Evolutionary conservation across 2,329 filamentous ascomycete species (phyloP).

Genomic region (Arachnomyces sp.): DNA sequence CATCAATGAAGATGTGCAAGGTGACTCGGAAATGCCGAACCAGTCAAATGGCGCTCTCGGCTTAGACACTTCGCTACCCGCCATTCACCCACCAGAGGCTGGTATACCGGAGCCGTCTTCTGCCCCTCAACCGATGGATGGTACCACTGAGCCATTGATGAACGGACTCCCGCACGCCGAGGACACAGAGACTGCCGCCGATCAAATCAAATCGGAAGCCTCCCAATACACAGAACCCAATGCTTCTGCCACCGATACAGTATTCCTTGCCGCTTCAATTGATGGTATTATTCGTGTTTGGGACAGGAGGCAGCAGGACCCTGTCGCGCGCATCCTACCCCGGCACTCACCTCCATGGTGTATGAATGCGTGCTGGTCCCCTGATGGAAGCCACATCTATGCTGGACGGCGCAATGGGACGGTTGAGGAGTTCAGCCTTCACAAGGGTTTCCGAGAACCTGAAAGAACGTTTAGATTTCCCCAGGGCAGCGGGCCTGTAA

Average conservation of each 20-base stretch:
- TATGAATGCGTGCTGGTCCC: constrained; percentile 94
- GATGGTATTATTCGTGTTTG: constrained; percentile 42
- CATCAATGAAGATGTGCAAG: constrained; percentile 38
- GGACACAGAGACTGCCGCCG: constrained; percentile 23
- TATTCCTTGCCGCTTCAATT: constrained; percentile 68
- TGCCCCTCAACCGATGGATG: constrained; percentile 11
- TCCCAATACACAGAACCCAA: constrained; percentile 28
- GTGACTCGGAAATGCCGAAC: constrained; percentile 22
- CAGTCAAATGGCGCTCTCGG: constrained; percentile 15
- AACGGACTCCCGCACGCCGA: constrained; percentile 39
- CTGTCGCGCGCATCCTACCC: constrained; percentile 70
- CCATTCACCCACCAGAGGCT: neutral
- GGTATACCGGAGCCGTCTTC: constrained; percentile 1
- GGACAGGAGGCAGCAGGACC: constrained; percentile 57
- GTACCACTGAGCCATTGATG: constrained; percentile 20
- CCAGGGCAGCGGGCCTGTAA: constrained; percentile 79
- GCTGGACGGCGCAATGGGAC: constrained; percentile 83
- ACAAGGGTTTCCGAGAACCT: constrained; percentile 66
- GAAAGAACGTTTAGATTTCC: constrained; percentile 80
- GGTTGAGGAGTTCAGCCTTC: constrained; percentile 87
- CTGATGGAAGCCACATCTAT: constrained; percentile 91
- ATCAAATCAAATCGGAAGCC: constrained; percentile 17
- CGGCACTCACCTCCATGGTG: constrained; percentile 85
- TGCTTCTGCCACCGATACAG: constrained; percentile 55
- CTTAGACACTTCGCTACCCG: too few relatives aligned